Conservation (phyloP, 2,329 filamentous ascomycete genomes). For the Dothistroma pini region DNA sequence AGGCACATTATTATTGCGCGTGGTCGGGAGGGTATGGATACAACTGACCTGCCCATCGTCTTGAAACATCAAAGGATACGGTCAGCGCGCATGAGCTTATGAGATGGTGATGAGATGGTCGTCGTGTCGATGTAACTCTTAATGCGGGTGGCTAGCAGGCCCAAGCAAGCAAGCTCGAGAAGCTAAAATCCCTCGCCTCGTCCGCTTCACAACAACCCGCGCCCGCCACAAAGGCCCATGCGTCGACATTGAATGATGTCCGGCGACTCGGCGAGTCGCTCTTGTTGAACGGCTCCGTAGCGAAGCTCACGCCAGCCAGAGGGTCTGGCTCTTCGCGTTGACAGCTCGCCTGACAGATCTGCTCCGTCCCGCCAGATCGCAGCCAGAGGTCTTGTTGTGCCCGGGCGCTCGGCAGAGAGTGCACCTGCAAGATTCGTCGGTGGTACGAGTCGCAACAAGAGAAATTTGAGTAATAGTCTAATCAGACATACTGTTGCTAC, state of each 20-base stretch:
- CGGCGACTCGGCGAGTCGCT: conserved; percentile 2
- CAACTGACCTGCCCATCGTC: not conserved
- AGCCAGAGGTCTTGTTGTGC: not conserved
- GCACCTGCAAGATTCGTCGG: not conserved
- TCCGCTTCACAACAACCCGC: too few relatives aligned
- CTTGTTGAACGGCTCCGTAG: not conserved
- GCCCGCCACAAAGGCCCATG: not conserved
- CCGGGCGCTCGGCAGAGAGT: not conserved
- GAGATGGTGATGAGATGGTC: too few relatives aligned
- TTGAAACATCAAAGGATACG: too few relatives aligned
- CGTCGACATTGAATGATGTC: not conserved
- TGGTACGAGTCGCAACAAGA: not conserved
- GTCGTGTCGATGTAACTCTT: too few relatives aligned
- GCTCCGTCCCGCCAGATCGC: conserved; percentile 7
- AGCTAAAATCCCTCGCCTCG: too few relatives aligned
- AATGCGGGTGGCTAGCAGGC: too few relatives aligned
- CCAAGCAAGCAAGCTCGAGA: too few relatives aligned
- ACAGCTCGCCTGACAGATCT: conserved; percentile 9
- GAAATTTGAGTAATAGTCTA: not conserved
- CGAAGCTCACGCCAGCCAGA: conserved; percentile 6
- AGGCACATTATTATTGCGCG: not conserved
- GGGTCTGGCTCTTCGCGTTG: not conserved
- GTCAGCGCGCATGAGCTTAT: too few relatives aligned
- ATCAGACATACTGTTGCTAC: not conserved
- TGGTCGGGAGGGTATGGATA: too few relatives aligned